Conservation (phyloP, 169 alveolate genomes). For the Plasmodium vivax region DNA sequence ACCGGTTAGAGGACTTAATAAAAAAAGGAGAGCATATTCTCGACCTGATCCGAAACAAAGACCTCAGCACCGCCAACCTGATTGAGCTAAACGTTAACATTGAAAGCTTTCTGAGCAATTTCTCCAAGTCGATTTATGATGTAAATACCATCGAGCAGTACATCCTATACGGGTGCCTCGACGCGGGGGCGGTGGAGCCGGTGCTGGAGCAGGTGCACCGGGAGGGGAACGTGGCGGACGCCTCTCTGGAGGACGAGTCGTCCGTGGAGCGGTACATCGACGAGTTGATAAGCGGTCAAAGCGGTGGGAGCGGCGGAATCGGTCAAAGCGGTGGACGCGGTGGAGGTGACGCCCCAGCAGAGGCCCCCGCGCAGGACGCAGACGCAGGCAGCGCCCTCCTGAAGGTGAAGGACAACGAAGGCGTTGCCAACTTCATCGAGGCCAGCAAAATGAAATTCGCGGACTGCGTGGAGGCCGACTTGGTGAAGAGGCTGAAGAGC, state of each 20-base stretch:
- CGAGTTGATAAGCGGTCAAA: slow-evolving; percentile 20
- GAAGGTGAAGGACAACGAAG: slow-evolving; percentile 41
- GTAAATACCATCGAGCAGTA: slow-evolving; percentile 51
- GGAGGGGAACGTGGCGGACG: slow-evolving; percentile 9
- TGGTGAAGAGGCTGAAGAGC: slow-evolving; percentile 36
- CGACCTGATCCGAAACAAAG: slow-evolving; percentile 51
- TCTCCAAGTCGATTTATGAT: slow-evolving; percentile 53
- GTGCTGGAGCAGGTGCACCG: slow-evolving; percentile 10
- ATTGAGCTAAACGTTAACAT: slow-evolving; percentile 39
- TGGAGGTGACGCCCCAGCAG: background rate
- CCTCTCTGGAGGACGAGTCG: slow-evolving; percentile 38
- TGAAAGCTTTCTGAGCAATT: slow-evolving; percentile 24
- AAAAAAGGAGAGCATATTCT: slow-evolving; percentile 28
- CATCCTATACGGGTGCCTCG: slow-evolving; percentile 20
- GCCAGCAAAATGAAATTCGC: slow-evolving; percentile 22
- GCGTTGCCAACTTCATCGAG: slow-evolving; percentile 23
- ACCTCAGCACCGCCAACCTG: slow-evolving; percentile 35
- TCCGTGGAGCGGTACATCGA: slow-evolving; percentile 29
- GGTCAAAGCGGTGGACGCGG: background rate
- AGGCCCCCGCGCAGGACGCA: background rate
- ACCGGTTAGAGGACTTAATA: slow-evolving; percentile 58
- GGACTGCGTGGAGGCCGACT: slow-evolving; percentile 27
- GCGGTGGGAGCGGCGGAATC: background rate
- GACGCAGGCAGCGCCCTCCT: background rate
- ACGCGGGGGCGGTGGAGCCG: slow-evolving; percentile 4